Conservation (phyloP, 106 monocot genomes). For the Dendrobium chrysotoxum region DNA sequence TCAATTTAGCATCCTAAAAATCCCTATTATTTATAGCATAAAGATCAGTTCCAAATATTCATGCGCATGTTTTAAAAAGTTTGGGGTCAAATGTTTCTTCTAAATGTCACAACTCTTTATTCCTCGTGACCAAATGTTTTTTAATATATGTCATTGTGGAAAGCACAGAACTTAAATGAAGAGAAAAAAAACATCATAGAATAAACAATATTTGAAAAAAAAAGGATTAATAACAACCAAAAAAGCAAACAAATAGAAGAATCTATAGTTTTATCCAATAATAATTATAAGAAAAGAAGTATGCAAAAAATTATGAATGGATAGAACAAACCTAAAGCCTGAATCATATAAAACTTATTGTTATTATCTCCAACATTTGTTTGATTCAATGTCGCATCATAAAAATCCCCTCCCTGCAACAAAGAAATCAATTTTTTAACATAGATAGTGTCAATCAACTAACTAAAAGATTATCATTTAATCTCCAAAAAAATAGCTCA, state of each 20-base stretch:
- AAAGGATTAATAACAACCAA: neutral
- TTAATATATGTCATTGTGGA: neutral
- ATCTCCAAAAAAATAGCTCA: neutral
- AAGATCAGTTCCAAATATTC: too few relatives aligned
- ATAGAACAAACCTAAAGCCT: conserved; percentile 64
- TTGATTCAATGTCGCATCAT: conserved; percentile 84
- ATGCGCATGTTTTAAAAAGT: neutral
- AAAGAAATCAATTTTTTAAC: conserved; percentile 8
- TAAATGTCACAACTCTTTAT: neutral
- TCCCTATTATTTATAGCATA: conserved; percentile 14
- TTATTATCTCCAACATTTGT: conserved; percentile 89
- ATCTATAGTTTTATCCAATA: neutral
- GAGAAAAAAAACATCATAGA: neutral
- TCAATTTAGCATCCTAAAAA: conserved; percentile 72
- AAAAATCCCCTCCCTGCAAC: conserved; percentile 63
- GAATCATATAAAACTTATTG: conserved; percentile 91
- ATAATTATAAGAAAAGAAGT: neutral
- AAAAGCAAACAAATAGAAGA: neutral
- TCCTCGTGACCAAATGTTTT: neutral
- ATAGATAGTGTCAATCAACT: neutral
- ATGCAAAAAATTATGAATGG: neutral
- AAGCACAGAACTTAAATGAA: neutral
- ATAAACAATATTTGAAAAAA: neutral
- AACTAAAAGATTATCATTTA: neutral
- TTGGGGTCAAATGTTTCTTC: neutral